phyloP scores from a whole-genome alignment of 164 flowering plant genomes.

The Amborella trichopoda region DNA sequence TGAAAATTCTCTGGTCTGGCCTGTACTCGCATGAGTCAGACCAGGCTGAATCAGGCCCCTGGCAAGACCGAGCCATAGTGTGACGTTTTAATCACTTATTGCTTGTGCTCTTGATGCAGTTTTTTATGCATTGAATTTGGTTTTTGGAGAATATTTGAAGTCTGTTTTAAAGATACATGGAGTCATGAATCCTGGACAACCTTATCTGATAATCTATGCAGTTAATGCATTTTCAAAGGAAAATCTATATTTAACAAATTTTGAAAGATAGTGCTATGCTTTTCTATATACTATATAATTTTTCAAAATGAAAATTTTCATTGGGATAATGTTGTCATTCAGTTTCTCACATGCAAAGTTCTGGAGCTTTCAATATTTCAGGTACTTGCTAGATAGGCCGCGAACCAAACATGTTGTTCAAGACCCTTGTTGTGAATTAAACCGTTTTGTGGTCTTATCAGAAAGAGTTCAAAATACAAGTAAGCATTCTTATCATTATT shows the following conservation, averaged over 20 bases:
- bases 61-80: too few relatives aligned
- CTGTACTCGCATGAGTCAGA: too few relatives aligned
- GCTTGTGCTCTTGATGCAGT: too few relatives aligned
- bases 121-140: not conserved
- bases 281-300: not conserved
- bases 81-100: too few relatives aligned
- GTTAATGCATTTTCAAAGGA: not conserved
- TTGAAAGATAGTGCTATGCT: not conserved
- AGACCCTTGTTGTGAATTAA: conserved; percentile 69
- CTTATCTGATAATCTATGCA: not conserved
- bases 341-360: not conserved
- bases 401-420: conserved; percentile 77
- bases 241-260: not conserved
- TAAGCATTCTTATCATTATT: conserved; percentile 11
- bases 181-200: not conserved
- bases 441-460: conserved; percentile 65
- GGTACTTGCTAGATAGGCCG: conserved; percentile 75
- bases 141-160: not conserved
- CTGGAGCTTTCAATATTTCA: conserved; percentile 8
- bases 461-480: conserved; percentile 62
- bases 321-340: not conserved
- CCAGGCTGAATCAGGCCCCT: too few relatives aligned
- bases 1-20: too few relatives aligned
- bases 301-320: not conserved
- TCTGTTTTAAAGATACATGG: not conserved